These are phyloP conservation scores for Ascomycota sp. DNA, from an alignment of 2,329 filamentous ascomycete species.

Conservation along the genomic window DNA sequence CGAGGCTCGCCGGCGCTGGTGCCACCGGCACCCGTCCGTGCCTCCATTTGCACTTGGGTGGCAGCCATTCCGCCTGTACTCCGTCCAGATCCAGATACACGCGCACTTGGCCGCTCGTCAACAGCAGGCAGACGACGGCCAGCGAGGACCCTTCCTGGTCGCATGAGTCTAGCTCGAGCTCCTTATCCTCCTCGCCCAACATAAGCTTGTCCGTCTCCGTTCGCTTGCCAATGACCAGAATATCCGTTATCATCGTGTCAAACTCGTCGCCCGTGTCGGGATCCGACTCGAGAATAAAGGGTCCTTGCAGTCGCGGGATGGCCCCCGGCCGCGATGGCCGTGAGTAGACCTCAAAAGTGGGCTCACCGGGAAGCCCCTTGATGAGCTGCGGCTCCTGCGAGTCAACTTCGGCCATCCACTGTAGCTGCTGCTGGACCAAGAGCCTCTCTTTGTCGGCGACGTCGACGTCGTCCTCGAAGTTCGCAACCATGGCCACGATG, in stretches of 20 bases:
- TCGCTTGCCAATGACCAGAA: conserved; percentile 41
- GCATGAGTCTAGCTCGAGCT: conserved; percentile 32
- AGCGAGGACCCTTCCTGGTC: conserved; percentile 40
- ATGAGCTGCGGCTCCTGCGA: conserved; percentile 37
- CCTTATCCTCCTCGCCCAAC: conserved; percentile 44
- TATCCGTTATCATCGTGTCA: conserved; percentile 37
- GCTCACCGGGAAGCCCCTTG: conserved; percentile 27
- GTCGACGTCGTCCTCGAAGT: conserved; percentile 36
- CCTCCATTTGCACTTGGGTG: conserved; percentile 31
- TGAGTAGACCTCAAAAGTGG: conserved; percentile 31
- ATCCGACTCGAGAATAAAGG: conserved; percentile 35
- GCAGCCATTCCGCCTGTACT: conserved; percentile 46
- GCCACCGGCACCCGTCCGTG: conserved; percentile 17
- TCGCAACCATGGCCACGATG: conserved; percentile 53
- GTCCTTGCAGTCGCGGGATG: conserved; percentile 40
- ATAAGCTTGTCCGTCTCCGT: conserved; percentile 39
- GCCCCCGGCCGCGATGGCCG: conserved; percentile 36
- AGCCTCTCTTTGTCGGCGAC: conserved; percentile 31
- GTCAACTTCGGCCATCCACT: conserved; percentile 48
- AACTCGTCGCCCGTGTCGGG: conserved; percentile 35
- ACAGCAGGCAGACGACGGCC: conserved; percentile 36
- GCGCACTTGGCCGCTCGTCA: conserved; percentile 38
- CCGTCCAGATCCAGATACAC: conserved; percentile 41
- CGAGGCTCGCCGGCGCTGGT: conserved; percentile 23
- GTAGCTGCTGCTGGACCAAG: conserved; percentile 41